These are phyloP conservation scores for Coccomyxa sp. DNA, from an alignment of 139 green algal species.

Conservation along the genomic window DNA sequence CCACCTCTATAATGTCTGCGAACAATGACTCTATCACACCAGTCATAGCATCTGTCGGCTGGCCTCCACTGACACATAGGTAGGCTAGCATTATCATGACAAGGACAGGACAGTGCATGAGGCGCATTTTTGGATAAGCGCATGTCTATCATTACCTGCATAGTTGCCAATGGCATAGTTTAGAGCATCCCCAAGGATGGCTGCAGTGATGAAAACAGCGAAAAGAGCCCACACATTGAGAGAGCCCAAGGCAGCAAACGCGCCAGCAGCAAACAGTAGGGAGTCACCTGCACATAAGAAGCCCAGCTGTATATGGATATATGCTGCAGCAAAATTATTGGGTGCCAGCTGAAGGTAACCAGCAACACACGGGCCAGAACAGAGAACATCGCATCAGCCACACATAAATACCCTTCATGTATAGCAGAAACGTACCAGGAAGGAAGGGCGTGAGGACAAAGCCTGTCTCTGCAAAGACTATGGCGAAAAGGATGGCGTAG, in stretches of 20 bases:
- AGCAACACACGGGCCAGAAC: neutral
- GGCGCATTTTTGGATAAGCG: too few species aligned
- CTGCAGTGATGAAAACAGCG: constrained; percentile 62
- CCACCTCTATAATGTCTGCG: too few species aligned
- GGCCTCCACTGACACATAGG: too few species aligned
- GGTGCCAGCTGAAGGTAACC: neutral
- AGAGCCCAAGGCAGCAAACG: constrained; percentile 76
- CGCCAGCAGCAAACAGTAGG: constrained; percentile 88
- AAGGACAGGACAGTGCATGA: too few species aligned
- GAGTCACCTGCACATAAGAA: constrained; percentile 57
- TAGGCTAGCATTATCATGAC: too few species aligned
- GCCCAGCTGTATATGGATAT: neutral
- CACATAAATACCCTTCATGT: too few species aligned
- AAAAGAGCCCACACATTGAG: constrained; percentile 55
- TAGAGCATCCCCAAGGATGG: constrained; percentile 84
- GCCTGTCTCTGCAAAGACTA: constrained; percentile 62
- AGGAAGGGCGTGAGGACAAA: constrained; percentile 82
- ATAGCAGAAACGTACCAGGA: too few species aligned
- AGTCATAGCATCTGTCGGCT: too few species aligned
- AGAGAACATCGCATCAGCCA: too few species aligned
- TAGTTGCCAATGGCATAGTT: constrained; percentile 76
- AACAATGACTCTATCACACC: too few species aligned
- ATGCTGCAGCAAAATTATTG: neutral
- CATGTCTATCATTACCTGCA: neutral
- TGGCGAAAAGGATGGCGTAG: constrained; percentile 79